phyloP scores from a whole-genome alignment of 148 eudicot species.

The Rhododendron kiyosumense region DNA sequence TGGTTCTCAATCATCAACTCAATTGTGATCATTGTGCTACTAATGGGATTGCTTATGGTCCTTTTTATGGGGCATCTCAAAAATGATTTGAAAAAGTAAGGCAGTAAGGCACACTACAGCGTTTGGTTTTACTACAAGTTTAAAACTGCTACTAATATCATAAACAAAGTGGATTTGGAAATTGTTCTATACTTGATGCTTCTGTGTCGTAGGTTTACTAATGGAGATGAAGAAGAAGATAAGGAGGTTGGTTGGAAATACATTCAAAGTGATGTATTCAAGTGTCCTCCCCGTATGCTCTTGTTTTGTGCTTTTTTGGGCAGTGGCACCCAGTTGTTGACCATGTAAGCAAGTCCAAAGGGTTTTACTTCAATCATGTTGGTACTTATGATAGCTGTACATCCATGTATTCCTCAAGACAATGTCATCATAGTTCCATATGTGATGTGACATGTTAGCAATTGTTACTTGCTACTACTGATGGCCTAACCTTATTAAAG shows the following conservation, averaged over 20 bases:
- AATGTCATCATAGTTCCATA: neutral
- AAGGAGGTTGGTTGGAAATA: conserved; percentile 66
- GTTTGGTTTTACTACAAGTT: conserved; percentile 1
- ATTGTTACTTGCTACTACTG: neutral
- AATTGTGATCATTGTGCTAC: conserved; percentile 48
- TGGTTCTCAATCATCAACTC: conserved; percentile 70
- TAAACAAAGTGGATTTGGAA: neutral
- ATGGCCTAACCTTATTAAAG: neutral
- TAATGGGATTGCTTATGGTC: conserved; percentile 49
- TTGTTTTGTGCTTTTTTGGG: conserved; percentile 76
- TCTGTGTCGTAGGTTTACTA: conserved; percentile 29
- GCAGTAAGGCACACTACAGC: conserved; percentile 25
- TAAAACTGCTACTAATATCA: neutral
- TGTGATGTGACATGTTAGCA: neutral
- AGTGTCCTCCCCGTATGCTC: conserved; percentile 57
- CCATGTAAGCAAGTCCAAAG: conserved; percentile 41
- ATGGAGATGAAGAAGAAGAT: conserved; percentile 59
- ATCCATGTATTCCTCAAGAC: neutral
- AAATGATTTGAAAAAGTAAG: conserved; percentile 71
- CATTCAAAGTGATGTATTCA: conserved; percentile 57
- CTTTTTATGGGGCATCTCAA: conserved; percentile 57
- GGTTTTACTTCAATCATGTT: neutral
- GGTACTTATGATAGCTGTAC: neutral
- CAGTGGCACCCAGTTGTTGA: conserved; percentile 69
- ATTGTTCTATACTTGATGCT: neutral